Conservation (phyloP, 1,139 yeast species). For the Ogataea hybrid region DNA sequence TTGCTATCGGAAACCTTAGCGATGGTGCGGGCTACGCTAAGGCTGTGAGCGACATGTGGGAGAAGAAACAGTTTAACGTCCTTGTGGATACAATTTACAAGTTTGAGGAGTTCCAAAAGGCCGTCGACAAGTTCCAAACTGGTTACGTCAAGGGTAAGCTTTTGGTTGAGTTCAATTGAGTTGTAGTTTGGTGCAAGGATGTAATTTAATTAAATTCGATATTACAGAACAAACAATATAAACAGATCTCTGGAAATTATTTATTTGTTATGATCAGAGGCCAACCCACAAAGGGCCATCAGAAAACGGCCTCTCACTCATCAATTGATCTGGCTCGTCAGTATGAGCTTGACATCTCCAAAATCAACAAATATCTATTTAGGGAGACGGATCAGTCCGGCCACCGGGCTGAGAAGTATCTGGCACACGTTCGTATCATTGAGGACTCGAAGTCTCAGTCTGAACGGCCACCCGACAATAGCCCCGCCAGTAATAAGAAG, state of each 20-base stretch:
- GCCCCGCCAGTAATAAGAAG: constrained; percentile 41
- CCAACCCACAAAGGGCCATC: constrained; percentile 9
- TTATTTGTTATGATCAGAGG: neutral
- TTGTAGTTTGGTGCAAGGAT: constrained; percentile 1
- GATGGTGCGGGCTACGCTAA: too few species aligned
- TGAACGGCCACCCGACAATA: constrained; percentile 42
- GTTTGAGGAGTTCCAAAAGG: constrained; percentile 49
- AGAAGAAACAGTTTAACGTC: constrained; percentile 41
- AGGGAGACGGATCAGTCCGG: constrained; percentile 38
- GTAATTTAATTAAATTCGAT: neutral
- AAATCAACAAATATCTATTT: constrained; percentile 45
- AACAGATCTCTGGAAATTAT: constrained; percentile 2
- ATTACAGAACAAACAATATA: constrained; percentile 5
- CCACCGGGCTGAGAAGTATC: constrained; percentile 45
- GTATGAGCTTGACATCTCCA: constrained; percentile 47
- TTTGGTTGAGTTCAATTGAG: constrained; percentile 36
- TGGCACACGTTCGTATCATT: constrained; percentile 58
- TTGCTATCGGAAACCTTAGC: too few species aligned
- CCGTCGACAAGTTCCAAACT: constrained; percentile 44
- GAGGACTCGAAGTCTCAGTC: constrained; percentile 51
- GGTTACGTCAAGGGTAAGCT: constrained; percentile 64
- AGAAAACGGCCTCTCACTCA: constrained; percentile 15
- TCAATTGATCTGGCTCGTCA: constrained; percentile 45
- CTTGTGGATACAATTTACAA: constrained; percentile 52
- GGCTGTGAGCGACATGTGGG: constrained; percentile 38